Base-by-base conservation (phyloP, 2,329 filamentous ascomycete species). In the Colletotrichum eleusines region DNA sequence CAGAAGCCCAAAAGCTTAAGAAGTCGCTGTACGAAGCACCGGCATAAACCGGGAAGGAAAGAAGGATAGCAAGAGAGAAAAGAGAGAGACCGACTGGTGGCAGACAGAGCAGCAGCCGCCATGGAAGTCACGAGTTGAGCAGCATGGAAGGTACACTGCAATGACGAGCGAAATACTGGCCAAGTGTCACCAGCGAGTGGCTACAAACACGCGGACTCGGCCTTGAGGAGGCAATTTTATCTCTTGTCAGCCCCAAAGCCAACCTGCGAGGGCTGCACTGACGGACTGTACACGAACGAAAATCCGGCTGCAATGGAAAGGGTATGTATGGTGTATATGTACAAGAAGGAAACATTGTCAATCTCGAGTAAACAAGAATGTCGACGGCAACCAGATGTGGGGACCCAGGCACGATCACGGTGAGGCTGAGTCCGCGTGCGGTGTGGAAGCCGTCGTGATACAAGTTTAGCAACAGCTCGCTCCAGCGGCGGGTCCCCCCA, bases 401-500 rank as follows among this genome's bases (percentile, higher is more conserved):
- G 20, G 12, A 70, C 50, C 16, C 12, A 26, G 62, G 46, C 42
- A 44, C 66, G 50, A 28, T 31, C 23, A 53, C 31, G 35, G 26
- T 14, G 44, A 68, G 68, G 68, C 68, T 63, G 64, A 71, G 68
- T 58, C 35, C 44, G 38, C 44, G 44, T 20, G 31, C 28, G 31
- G 20, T n/a, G 16, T 26, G 60, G 53, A 51, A n/a, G 53, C 60
- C 38, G 53, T 46, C 57, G 33, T 53, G 63, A 63, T 46, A 71
- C 68, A 54, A 63, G 64, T 71, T 71, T 68, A 68, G 68, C 64
- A 71, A 62, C 68, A 68, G 63, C 58, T 71, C 58, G 63, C 58
- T 71, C 58, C 63, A 62, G 38, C 63, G 55, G 63, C 44, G 44
- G 31, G 23, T 35, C 59, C 16, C 44, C 31, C 51, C 18, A n/a